Evolutionary conservation across 2,329 filamentous ascomycete species (phyloP).

Genomic region (Sarocladiaceae sp.): DNA sequence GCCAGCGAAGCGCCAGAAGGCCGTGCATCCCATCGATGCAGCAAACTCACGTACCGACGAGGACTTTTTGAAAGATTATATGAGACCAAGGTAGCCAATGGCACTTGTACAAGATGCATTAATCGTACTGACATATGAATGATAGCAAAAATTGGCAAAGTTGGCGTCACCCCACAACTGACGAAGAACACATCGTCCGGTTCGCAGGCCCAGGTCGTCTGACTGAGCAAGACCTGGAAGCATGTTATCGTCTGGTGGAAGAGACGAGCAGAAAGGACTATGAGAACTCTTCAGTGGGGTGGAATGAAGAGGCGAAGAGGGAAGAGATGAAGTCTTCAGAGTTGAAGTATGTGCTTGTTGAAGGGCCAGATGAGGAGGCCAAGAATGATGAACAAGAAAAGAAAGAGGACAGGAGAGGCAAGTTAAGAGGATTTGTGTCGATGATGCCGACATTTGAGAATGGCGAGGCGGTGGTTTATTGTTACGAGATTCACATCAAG

Average conservation of each 20-base stretch:
- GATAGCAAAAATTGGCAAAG: conserved; percentile 22
- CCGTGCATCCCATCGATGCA: conserved; percentile 36
- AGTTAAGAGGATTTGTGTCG: conserved; percentile 55
- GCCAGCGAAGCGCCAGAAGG: conserved; percentile 10
- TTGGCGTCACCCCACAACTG: conserved; percentile 50
- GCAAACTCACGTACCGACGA: conserved; percentile 44
- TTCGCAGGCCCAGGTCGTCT: conserved; percentile 39
- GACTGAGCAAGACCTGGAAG: conserved; percentile 38
- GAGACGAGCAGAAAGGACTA: conserved; percentile 63
- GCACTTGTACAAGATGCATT: background rate
- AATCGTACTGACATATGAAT: background rate
- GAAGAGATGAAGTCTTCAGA: conserved; percentile 65
- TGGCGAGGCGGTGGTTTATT: conserved; percentile 63
- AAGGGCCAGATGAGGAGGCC: conserved; percentile 19
- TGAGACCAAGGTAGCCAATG: conserved; percentile 38
- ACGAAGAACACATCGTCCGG: conserved; percentile 35
- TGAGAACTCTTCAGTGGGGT: conserved; percentile 55
- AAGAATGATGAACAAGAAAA: background rate
- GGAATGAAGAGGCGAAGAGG: conserved; percentile 58
- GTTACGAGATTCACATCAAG: conserved; percentile 73
- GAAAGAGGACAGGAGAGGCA: background rate
- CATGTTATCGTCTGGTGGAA: conserved; percentile 55
- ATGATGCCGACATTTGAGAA: conserved; percentile 70
- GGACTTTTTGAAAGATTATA: conserved; percentile 44
- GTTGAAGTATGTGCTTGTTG: conserved; percentile 65